Evolutionary conservation across 768 basidiomycete genomes (phyloP).

Genomic region (Tremella yokohamensis): DNA sequence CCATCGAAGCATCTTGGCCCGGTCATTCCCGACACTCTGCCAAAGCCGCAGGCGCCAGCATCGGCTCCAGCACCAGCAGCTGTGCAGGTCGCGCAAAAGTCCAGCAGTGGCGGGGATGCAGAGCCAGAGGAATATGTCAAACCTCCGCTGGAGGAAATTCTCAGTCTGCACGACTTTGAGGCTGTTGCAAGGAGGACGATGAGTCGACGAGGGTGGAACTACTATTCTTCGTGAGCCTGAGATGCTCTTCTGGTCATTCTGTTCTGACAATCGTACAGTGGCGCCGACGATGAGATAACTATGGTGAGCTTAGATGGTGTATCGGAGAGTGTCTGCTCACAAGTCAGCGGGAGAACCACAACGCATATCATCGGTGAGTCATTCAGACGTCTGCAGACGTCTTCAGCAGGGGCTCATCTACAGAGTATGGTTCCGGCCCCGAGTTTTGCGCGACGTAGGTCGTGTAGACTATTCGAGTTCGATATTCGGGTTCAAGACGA

Average conservation of each 20-base stretch:
- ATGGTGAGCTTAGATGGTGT: constrained; percentile 56
- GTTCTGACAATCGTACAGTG: constrained; percentile 43
- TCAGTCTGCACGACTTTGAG: constrained; percentile 80
- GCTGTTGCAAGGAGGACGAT: constrained; percentile 71
- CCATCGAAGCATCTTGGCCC: constrained; percentile 39
- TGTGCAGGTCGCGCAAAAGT: constrained; percentile 21
- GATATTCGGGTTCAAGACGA: constrained; percentile 71
- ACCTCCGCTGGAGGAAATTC: constrained; percentile 55
- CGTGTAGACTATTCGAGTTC: constrained; percentile 76
- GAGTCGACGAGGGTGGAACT: constrained; percentile 70
- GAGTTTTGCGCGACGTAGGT: constrained; percentile 79
- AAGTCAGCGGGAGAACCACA: constrained; percentile 69
- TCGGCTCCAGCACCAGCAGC: constrained; percentile 23
- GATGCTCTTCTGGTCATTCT: too few species aligned
- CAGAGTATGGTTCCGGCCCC: constrained; percentile 80
- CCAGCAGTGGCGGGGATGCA: constrained; percentile 42
- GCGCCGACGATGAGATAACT: constrained; percentile 74
- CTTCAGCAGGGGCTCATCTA: constrained; percentile 52
- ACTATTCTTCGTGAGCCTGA: constrained; percentile 70
- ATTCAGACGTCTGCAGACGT: constrained; percentile 21
- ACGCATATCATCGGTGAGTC: constrained; percentile 77
- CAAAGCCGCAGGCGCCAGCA: constrained; percentile 19
- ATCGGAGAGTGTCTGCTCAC: constrained; percentile 14
- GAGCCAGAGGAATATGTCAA: constrained; percentile 34
- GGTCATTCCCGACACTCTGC: constrained; percentile 32